phyloP scores from a whole-genome alignment of 352 stramenopile species.

The Phytophthora pistaciae region DNA sequence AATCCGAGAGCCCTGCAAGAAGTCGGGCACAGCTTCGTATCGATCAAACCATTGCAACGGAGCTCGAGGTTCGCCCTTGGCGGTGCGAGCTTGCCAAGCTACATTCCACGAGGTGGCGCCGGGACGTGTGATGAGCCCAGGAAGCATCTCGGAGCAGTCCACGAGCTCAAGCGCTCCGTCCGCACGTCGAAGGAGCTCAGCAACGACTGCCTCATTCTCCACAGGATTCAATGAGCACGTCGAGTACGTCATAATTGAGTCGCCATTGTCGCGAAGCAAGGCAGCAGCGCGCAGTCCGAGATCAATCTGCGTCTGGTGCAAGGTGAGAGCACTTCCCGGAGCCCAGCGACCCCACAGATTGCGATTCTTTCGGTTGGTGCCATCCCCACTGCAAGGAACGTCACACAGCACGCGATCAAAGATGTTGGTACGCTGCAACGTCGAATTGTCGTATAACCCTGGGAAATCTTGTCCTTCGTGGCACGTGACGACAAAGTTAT shows the following conservation, averaged over 20 bases:
- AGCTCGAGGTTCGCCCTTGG: constrained; percentile 30
- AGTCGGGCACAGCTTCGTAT: constrained; percentile 63
- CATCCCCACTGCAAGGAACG: constrained; percentile 98
- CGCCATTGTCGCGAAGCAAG: constrained; percentile 75
- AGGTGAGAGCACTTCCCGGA: constrained; percentile 79
- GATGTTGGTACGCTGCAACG: constrained; percentile 59
- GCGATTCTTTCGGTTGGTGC: constrained; percentile 98
- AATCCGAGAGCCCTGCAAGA: constrained; percentile 72
- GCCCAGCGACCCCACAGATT: constrained; percentile 93
- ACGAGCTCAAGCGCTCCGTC: constrained; percentile 91
- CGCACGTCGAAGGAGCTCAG: constrained; percentile 91
- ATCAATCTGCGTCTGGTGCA: constrained; percentile 95
- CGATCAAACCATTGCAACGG: constrained; percentile 60
- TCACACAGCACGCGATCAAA: constrained; percentile 99
- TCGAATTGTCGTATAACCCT: constrained; percentile 67
- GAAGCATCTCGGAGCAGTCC: constrained; percentile 68
- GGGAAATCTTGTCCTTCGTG: constrained; percentile 95
- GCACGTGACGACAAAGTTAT: constrained; percentile 92
- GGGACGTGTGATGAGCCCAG: constrained; percentile 53
- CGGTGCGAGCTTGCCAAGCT: constrained; percentile 67
- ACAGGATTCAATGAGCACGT: constrained; percentile 98
- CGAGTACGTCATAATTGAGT: constrained; percentile 95
- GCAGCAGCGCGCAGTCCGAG: constrained; percentile 92
- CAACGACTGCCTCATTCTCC: constrained; percentile 97
- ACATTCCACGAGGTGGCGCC: constrained; percentile 70